A percentile compares a stretch with the other conserved stretches of the same genome.
Evolutionary conservation across 257 asterid species (phyloP).

Genomic region (Rehmannia glutinosa): DNA sequence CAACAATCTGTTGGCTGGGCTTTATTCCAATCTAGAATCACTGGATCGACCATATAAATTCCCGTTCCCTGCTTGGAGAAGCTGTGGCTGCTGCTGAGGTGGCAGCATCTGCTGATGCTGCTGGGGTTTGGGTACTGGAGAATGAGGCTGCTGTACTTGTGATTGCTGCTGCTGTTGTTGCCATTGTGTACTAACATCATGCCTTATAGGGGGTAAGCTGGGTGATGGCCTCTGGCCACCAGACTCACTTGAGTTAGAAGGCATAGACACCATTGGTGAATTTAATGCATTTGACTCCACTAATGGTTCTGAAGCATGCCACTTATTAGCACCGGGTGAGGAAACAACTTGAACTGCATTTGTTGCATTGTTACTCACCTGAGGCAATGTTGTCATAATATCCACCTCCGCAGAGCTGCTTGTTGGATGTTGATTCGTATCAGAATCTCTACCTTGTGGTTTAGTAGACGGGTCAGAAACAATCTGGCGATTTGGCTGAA

Average conservation of each 20-base stretch:
- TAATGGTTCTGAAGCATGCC: slow-evolving; percentile 48
- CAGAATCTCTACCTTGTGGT: slow-evolving; percentile 45
- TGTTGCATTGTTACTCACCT: slow-evolving; percentile 32
- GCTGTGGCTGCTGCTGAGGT: slow-evolving; percentile 51
- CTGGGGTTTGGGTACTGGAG: slow-evolving; percentile 31
- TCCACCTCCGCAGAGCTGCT: slow-evolving; percentile 43
- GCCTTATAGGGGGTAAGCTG: slow-evolving; percentile 36
- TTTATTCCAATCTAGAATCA: slow-evolving; percentile 63
- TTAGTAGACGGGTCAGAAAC: slow-evolving; percentile 35
- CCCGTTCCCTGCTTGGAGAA: slow-evolving; percentile 63
- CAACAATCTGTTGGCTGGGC: slow-evolving; percentile 18
- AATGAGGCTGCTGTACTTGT: slow-evolving; percentile 44
- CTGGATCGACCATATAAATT: slow-evolving; percentile 43
- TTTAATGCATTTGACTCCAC: slow-evolving; percentile 37
- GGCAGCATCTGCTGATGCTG: slow-evolving; percentile 38
- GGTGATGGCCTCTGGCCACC: slow-evolving; percentile 46
- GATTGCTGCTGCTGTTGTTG: slow-evolving; percentile 40
- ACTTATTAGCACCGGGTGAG: slow-evolving; percentile 34
- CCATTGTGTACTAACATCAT: slow-evolving; percentile 47
- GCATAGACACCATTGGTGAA: slow-evolving; percentile 37
- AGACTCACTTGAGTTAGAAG: slow-evolving; percentile 40
- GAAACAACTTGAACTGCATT: slow-evolving; percentile 37
- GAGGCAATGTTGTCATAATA: slow-evolving; percentile 28
- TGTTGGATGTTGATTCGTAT: slow-evolving; percentile 43
- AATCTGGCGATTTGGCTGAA: slow-evolving; percentile 43